Evolutionary conservation across 257 asterid genomes (phyloP).

Genomic region (Jasminum sambac): DNA sequence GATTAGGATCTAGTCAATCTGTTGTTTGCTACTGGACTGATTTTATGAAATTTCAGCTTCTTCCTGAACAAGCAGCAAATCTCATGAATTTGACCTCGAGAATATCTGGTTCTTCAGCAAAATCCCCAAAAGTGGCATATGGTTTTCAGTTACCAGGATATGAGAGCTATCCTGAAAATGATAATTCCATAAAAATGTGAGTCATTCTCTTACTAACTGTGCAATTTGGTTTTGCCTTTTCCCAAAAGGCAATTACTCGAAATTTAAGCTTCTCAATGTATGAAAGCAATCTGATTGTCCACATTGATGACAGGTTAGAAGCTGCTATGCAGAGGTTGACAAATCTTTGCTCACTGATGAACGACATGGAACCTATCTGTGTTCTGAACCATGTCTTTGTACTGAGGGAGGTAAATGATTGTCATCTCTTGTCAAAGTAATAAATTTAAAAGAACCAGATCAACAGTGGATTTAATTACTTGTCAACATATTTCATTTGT

Average conservation of each 20-base stretch:
- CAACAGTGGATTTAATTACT: neutral
- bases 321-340: slow-evolving; percentile 98
- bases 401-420: slow-evolving; percentile 77
- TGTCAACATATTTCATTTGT: neutral
- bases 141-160: slow-evolving; percentile 92
- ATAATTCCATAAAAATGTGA: slow-evolving; percentile 85
- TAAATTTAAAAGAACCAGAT: slow-evolving; percentile 3
- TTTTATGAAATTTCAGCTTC: slow-evolving; percentile 66
- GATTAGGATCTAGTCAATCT: slow-evolving; percentile 22
- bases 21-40: slow-evolving; percentile 31
- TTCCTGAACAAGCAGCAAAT: slow-evolving; percentile 98
- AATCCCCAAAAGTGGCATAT: slow-evolving; percentile 77
- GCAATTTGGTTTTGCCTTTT: neutral
- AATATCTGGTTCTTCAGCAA: slow-evolving; percentile 64
- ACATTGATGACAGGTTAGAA: slow-evolving; percentile 73
- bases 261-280: neutral
- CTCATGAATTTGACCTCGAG: slow-evolving; percentile 93
- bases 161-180: slow-evolving; percentile 92
- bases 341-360: slow-evolving; percentile 93
- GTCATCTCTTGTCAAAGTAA: slow-evolving; percentile 6
- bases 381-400: slow-evolving; percentile 96
- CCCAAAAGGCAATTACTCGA: neutral
- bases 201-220: slow-evolving; percentile 19
- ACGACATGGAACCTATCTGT: slow-evolving; percentile 99
- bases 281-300: slow-evolving; percentile 16